Base-by-base conservation (phyloP, 495 filamentous ascomycete genomes). In the Penicillium psychrofluorescens region DNA sequence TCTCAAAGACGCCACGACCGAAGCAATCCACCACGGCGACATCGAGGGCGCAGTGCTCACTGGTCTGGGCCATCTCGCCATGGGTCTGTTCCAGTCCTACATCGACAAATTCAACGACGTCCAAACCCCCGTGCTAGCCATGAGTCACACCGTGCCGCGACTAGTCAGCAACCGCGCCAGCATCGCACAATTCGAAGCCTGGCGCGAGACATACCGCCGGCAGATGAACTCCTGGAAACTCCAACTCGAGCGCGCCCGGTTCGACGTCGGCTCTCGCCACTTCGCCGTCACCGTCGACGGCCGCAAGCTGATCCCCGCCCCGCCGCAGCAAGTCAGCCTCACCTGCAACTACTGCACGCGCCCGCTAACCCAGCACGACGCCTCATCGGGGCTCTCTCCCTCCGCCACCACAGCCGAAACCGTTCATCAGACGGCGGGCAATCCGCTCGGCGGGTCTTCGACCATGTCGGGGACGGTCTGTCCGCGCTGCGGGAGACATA, bases 21-120 rank as follows among this genome's bases (percentile, higher is more conserved):
- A 77, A 22, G 82, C 80, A 22, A 81, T 88, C 43, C 70, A 70
- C 8, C 75, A 81, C 28, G 94, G 94, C 35, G 83, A 95, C 55
- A 80, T 95, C 40, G 88, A 95, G 63, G 92, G 90, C 11, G 77
- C 96, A 36, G 74, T 95, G 8, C 75, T 98, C 4, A 92, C 92
- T 0, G 92, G 92, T 12, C 80, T 97, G 44, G 63, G 68, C n/a
- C 82, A 90, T 47, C 70, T 75, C 29, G 78, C 86, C 16, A 81
- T 95, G 44, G 84, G 90, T 44, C 76, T 98, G 16, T 83, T 97
- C 53, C 82, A 89, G 37, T 85, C 84, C 16, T 96, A 95, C 62
- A 83, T 95, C 53, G 75, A 79, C 46, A 91, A 89, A 39, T 95
- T 84, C 63, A 76, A 80, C 49, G 92, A 98, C 59, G 74, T 90